A percentile compares a stretch with the other conserved stretches of the same genome.
phyloP scores from a whole-genome alignment of 2,329 filamentous ascomycete species.

The Alternaria longipes region DNA sequence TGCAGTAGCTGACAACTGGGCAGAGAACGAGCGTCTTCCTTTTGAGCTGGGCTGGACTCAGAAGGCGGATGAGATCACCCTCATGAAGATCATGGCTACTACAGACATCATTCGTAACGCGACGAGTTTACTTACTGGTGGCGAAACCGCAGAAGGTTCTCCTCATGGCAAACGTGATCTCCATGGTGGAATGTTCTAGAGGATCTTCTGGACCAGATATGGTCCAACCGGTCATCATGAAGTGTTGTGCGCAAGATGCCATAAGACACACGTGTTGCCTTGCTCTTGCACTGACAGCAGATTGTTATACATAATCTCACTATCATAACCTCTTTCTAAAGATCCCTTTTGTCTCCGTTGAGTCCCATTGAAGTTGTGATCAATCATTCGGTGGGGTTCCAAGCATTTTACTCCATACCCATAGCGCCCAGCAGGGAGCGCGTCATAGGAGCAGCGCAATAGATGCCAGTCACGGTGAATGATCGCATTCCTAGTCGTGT shows the following conservation, averaged over 20 bases:
- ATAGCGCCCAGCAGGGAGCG: no score
- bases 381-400: neutral
- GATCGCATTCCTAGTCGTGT: no score
- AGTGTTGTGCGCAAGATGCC: neutral
- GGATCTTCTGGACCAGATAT: rapidly evolving
- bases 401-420: no score
- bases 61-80: constrained; percentile 21
- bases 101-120: constrained; percentile 22
- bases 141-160: neutral
- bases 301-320: neutral
- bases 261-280: neutral
- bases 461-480: no score
- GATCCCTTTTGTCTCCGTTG: no score
- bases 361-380: neutral
- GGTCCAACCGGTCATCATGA: neutral
- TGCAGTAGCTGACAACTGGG: neutral
- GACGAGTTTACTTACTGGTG: constrained; percentile 15
- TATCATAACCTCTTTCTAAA: neutral
- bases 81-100: constrained; percentile 20
- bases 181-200: neutral
- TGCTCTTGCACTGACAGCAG: neutral
- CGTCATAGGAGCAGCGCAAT: no score
- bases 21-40: constrained; percentile 57
- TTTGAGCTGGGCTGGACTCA: constrained; percentile 54
- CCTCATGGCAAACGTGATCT: constrained; percentile 1